Evolutionary conservation across 1,139 yeast species (phyloP).

Genomic region (Taiozyma onychis): DNA sequence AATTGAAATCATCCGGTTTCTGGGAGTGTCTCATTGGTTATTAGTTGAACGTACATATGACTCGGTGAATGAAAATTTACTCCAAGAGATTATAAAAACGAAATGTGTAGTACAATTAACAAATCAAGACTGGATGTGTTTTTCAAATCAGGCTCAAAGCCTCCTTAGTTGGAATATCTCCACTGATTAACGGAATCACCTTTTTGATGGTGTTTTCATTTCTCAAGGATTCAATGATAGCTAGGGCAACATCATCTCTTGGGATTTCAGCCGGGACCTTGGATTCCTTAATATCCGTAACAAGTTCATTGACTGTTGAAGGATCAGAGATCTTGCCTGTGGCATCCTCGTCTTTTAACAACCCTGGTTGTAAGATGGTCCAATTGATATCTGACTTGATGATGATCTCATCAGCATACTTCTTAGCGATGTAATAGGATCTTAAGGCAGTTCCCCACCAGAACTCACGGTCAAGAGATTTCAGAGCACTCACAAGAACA

Average conservation of each 20-base stretch:
- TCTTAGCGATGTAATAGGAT: slow-evolving; percentile 47
- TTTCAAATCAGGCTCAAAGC: slow-evolving; percentile 13
- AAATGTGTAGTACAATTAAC: not conserved
- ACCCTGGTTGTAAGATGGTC: slow-evolving; percentile 49
- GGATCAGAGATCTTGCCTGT: slow-evolving; percentile 33
- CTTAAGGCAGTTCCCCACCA: slow-evolving; percentile 33
- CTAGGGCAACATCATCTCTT: slow-evolving; percentile 42
- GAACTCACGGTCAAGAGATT: slow-evolving; percentile 43
- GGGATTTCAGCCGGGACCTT: slow-evolving; percentile 12
- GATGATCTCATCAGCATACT: slow-evolving; percentile 49
- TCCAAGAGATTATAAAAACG: not conserved
- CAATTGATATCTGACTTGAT: slow-evolving; percentile 37
- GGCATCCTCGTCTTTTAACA: slow-evolving; percentile 33
- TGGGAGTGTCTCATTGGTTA: not conserved
- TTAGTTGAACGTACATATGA: not conserved
- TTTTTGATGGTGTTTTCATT: slow-evolving; percentile 24
- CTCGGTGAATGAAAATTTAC: not conserved
- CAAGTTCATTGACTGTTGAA: slow-evolving; percentile 8
- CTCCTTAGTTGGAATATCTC: slow-evolving; percentile 26
- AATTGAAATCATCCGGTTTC: slow-evolving; percentile 29
- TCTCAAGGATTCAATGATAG: slow-evolving; percentile 36
- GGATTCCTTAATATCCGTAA: slow-evolving; percentile 1
- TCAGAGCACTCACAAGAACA: slow-evolving; percentile 51
- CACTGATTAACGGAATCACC: slow-evolving; percentile 30
- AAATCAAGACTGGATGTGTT: not conserved